phyloP scores from a whole-genome alignment of 805 yeast genomes.

The Kuraishia hungarica region DNA sequence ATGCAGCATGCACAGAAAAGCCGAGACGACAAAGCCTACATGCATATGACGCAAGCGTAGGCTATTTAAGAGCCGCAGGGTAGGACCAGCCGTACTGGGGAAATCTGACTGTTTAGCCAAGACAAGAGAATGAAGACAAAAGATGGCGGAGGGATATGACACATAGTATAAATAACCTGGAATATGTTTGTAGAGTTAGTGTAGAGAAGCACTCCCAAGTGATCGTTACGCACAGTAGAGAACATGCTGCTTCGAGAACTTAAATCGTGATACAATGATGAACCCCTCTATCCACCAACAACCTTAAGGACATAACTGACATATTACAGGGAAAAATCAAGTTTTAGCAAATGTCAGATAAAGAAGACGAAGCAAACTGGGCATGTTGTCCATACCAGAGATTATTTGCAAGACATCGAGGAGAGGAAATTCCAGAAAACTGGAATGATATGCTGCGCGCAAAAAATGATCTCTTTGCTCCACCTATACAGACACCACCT shows the following conservation, averaged over 20 bases:
- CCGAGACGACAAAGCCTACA: not conserved
- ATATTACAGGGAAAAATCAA: not conserved
- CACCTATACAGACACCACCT: not conserved
- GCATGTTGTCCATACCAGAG: slow-evolving; percentile 18
- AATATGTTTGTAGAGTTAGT: too few species aligned
- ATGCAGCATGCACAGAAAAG: not conserved
- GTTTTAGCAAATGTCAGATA: slow-evolving; percentile 5
- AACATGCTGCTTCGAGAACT: too few species aligned
- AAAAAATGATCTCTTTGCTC: slow-evolving; percentile 11
- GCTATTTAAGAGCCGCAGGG: not conserved
- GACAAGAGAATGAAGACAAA: too few species aligned
- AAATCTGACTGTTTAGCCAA: not conserved
- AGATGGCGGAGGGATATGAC: too few species aligned
- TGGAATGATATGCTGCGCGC: slow-evolving; percentile 11
- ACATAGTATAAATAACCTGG: too few species aligned
- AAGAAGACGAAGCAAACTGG: slow-evolving; percentile 10
- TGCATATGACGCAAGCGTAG: not conserved
- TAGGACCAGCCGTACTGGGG: not conserved
- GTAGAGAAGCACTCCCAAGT: too few species aligned
- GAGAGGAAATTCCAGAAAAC: slow-evolving; percentile 10
- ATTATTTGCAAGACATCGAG: slow-evolving; percentile 10
- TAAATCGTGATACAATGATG: too few species aligned
- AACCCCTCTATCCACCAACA: too few species aligned
- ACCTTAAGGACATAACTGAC: too few species aligned
- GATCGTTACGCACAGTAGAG: too few species aligned